These are phyloP conservation scores for Hygrophoropsis aurantiaca DNA, from an alignment of 768 basidiomycete genomes.

Conservation along the genomic window DNA sequence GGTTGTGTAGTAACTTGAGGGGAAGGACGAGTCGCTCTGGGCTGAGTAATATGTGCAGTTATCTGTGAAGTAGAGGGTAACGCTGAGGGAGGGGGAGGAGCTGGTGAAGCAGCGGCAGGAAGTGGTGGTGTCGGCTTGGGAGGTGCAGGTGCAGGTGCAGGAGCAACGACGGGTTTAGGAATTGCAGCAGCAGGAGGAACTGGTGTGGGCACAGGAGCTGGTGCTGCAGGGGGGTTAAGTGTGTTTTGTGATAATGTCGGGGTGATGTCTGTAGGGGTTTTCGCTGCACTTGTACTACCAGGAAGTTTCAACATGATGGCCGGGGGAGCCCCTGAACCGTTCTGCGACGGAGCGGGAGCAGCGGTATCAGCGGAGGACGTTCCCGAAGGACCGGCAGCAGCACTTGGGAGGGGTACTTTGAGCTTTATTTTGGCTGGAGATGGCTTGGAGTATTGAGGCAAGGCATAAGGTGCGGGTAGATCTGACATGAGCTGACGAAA, in stretches of 20 bases:
- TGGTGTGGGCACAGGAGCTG: constrained; percentile 13
- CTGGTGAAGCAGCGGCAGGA: constrained; percentile 15
- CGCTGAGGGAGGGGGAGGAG: constrained; percentile 18
- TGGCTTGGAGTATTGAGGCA: constrained; percentile 60
- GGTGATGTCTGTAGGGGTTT: constrained; percentile 19
- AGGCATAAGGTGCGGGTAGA: constrained; percentile 63
- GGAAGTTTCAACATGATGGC: constrained; percentile 24
- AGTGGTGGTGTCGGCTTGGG: constrained; percentile 27
- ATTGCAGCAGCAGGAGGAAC: constrained; percentile 7
- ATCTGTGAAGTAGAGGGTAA: constrained; percentile 19
- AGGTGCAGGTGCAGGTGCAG: constrained; percentile 12
- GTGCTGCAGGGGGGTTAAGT: constrained; percentile 4
- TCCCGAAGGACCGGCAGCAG: constrained; percentile 20
- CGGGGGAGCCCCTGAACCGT: constrained; percentile 10
- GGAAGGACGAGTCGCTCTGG: constrained; percentile 16
- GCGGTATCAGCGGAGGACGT: constrained; percentile 6
- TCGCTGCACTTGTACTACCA: constrained; percentile 8
- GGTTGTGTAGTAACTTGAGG: constrained; percentile 34
- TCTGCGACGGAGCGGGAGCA: constrained; percentile 14
- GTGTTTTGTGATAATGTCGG: constrained; percentile 19
- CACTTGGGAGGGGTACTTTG: constrained; percentile 53
- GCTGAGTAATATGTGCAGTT: constrained; percentile 4
- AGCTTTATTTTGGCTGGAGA: constrained; percentile 69
- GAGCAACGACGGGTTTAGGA: background rate
- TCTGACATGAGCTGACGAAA: constrained; percentile 79